These are phyloP conservation scores for Apiospora rasikravindrae DNA, from an alignment of 2,329 filamentous ascomycete genomes.

Conservation along the genomic window DNA sequence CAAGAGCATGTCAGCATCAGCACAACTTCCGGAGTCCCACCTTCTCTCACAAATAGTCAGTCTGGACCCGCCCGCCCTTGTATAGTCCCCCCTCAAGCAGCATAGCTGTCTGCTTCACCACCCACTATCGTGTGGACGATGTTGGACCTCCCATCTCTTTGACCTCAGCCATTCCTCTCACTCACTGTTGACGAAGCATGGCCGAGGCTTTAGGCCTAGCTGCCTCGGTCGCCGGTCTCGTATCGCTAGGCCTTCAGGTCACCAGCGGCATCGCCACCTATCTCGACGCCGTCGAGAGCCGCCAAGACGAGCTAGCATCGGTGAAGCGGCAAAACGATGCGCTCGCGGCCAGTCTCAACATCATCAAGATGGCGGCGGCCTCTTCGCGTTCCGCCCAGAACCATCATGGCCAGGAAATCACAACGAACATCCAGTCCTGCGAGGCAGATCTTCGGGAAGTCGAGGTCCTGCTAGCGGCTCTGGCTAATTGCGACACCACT, in stretches of 20 bases:
- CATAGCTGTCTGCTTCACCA: neutral
- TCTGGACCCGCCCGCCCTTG: neutral
- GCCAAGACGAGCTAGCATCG: neutral
- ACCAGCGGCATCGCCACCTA: neutral
- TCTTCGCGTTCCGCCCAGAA: neutral
- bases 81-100: neutral
- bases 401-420: neutral
- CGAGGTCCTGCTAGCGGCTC: constrained; percentile 15
- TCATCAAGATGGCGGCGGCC: neutral
- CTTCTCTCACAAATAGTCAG: neutral
- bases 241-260: constrained; percentile 18
- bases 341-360: constrained; percentile 6
- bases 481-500: constrained; percentile 16
- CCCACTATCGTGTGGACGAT: too few relatives aligned
- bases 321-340: constrained; percentile 8
- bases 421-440: constrained; percentile 16
- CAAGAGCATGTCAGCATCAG: neutral
- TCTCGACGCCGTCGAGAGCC: constrained; percentile 11
- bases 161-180: neutral
- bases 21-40: neutral
- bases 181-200: constrained; percentile 20
- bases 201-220: constrained; percentile 27
- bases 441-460: constrained; percentile 10
- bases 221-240: constrained; percentile 21
- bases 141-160: neutral